Evolutionary conservation across 2,329 filamentous ascomycete genomes (phyloP), one percentile per base, ranked within the genome.

Genomic region (Coniochaeta pulveracea): DNA sequence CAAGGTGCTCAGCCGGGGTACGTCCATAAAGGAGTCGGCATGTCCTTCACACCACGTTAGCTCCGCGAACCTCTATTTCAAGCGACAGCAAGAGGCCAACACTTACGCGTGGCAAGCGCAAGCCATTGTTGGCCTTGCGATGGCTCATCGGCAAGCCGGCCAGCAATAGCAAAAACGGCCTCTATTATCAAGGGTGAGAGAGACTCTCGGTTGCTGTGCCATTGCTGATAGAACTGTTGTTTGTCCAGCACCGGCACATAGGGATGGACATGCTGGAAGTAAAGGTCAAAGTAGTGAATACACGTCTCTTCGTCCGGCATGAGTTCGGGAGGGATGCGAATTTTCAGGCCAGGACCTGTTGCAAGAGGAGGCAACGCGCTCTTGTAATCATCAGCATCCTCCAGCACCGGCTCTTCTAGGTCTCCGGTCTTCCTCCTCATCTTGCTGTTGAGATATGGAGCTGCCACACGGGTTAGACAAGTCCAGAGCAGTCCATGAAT

Each of bases 171-270:
- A 54, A 96, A 93, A 12, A 96, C 76, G 6, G 85, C 85, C 55
- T 95, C 89, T 1, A 96, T 63, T 36, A 96, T 69, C 19, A 96
- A 63, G 1, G 89, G 88, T 1, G 91, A 95, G 19, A 96, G 86
- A 0, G 81, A 74, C n/a, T 80, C 72, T 37, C 84, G 73, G 40
- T 86, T 80, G 11, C 74, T 77, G 36, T 82, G 76, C 89, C 89
- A 96, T 58, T 95, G 86, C 26, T 85, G 78, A 48, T 91, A 93
- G 47, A 96, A 83, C 24, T 80, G 66, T 3, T 71, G 63, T 47
- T 85, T 83, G 58, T 91, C 88, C 34, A 96, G 62, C 3, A 96
- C 85, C 0, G 89, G 89, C 2, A 93, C 78, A 46, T 94, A 96
- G 0, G 88, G 88, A 48, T 96, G 91, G 19, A 95, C 82, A 44